Evolutionary conservation across 2,329 filamentous ascomycete species (phyloP).

Genomic region (Monosporascus sp.): DNA sequence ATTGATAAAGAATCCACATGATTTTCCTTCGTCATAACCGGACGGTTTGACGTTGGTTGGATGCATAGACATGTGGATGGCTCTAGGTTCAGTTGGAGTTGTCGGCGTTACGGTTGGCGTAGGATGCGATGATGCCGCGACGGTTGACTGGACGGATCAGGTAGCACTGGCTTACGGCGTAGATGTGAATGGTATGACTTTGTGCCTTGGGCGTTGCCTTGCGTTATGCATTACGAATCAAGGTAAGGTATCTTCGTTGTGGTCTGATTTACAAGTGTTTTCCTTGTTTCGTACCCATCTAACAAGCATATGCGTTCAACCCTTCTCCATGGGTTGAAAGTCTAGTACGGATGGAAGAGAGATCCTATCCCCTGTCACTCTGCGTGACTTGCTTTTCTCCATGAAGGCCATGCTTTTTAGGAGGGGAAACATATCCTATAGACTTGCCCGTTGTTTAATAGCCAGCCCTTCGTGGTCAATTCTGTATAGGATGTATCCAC

Average conservation of each 20-base stretch:
- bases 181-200: background rate
- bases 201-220: background rate
- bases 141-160: background rate
- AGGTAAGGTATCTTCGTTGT: background rate
- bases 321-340: slow-evolving; percentile 46
- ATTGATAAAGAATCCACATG: slow-evolving; percentile 10
- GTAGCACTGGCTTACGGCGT: background rate
- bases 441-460: too few relatives aligned
- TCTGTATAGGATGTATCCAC: too few relatives aligned
- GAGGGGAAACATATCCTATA: slow-evolving; percentile 34
- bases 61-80: slow-evolving; percentile 16
- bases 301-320: slow-evolving; percentile 48
- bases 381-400: slow-evolving; percentile 45
- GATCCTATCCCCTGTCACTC: slow-evolving; percentile 44
- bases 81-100: slow-evolving; percentile 6
- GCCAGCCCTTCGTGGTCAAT: too few relatives aligned
- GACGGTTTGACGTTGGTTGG: background rate
- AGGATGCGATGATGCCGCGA: slow-evolving; percentile 4
- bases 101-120: slow-evolving; percentile 1
- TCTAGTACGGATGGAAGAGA: slow-evolving; percentile 51
- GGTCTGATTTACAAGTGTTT: background rate
- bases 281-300: slow-evolving; percentile 31
- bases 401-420: slow-evolving; percentile 40
- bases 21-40: background rate
- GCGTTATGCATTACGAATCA: background rate